Evolutionary conservation across 345 rosid species (phyloP).

Genomic region (Ricinus communis): DNA sequence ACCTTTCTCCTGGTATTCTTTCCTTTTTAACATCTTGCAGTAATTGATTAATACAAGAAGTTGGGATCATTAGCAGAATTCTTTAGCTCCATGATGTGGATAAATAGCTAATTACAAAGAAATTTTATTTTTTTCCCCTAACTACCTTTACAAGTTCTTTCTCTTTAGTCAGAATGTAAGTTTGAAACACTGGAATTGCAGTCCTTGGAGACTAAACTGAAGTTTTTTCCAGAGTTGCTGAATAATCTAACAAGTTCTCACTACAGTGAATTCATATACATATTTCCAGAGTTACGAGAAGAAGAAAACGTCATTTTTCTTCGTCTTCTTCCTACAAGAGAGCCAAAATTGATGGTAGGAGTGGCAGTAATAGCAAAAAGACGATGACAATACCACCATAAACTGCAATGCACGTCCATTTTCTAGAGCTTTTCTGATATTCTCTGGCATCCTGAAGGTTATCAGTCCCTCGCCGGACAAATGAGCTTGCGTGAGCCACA

Average conservation of each 20-base stretch:
- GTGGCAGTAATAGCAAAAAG: slow-evolving; percentile 50
- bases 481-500: slow-evolving; percentile 75
- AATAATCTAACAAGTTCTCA: background rate
- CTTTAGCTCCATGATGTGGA: too few relatives aligned
- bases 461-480: slow-evolving; percentile 70
- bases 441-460: slow-evolving; percentile 68
- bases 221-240: background rate
- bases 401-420: slow-evolving; percentile 68
- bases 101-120: too few relatives aligned
- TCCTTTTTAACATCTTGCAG: too few relatives aligned
- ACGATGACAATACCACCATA: slow-evolving; percentile 43
- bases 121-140: too few relatives aligned
- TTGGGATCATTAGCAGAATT: too few relatives aligned
- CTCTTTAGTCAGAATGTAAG: too few relatives aligned
- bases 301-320: background rate
- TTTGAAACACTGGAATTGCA: background rate
- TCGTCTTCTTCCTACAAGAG: slow-evolving; percentile 2
- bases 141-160: too few relatives aligned
- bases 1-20: too few relatives aligned
- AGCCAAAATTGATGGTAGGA: slow-evolving; percentile 33
- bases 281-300: background rate
- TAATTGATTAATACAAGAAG: too few relatives aligned
- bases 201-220: background rate
- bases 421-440: slow-evolving; percentile 72
- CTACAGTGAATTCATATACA: background rate